Percentiles rank a stretch among this genome's conserved stretches.
Evolutionary conservation across 768 basidiomycete species (phyloP).

Genomic region (Podaxis sp.): DNA sequence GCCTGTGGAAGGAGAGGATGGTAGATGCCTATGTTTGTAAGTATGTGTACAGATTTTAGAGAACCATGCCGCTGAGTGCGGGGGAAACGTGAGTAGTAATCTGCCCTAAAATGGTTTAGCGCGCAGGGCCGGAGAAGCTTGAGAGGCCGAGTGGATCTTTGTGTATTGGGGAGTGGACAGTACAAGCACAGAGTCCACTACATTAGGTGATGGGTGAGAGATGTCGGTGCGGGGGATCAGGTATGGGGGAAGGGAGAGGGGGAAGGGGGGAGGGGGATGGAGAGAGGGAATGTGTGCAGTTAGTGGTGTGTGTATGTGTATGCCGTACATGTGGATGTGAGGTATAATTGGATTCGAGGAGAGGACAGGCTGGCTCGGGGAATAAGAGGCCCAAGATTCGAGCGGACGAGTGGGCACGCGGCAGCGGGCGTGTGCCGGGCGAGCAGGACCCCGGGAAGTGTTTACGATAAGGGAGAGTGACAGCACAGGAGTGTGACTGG

Average conservation of each 20-base stretch:
- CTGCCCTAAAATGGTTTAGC: conserved; percentile 15
- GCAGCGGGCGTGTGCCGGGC: neutral
- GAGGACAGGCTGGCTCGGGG: conserved; percentile 9
- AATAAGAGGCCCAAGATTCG: conserved; percentile 1
- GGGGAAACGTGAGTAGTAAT: conserved; percentile 16
- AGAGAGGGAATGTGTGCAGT: neutral
- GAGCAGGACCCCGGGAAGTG: conserved; percentile 1
- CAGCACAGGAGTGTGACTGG: conserved; percentile 1
- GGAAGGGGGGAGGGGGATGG: neutral
- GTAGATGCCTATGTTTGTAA: neutral
- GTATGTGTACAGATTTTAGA: neutral
- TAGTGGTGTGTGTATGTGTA: neutral
- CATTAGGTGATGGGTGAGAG: neutral
- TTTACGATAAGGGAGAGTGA: neutral
- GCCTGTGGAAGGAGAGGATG: neutral
- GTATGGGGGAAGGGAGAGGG: neutral
- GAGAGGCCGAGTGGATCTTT: conserved; percentile 8
- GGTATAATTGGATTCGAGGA: neutral
- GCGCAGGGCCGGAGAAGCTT: conserved; percentile 11
- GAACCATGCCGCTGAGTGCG: conserved; percentile 16
- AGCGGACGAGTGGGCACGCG: conserved; percentile 5
- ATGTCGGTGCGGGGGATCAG: neutral
- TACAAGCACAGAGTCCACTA: neutral
- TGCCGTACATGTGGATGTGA: neutral
- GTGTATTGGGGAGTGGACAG: neutral